Evolutionary conservation across 2,329 filamentous ascomycete genomes (phyloP), one percentile per base, ranked within the genome.

Genomic region (Allantophomopsis cytisporea): DNA sequence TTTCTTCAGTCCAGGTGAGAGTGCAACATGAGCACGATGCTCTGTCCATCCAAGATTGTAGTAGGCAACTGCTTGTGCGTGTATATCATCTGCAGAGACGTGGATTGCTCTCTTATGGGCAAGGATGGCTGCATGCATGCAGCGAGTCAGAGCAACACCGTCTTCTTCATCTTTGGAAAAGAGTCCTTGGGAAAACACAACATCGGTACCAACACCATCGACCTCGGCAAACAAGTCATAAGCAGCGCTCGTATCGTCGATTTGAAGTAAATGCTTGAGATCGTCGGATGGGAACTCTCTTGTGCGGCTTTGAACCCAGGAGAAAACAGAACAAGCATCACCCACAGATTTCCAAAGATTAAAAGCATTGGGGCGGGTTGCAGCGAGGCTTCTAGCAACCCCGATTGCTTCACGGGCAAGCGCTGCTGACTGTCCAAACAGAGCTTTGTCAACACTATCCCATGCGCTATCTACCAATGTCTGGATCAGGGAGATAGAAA

Each of bases 41-140:
- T 98, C 91, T 1, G 85, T 83, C 84, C 88, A 96, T 33, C 91
- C 91, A 14, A 98, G 66, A 52, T 98, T 98, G 60, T 94, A 98
- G 71, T 89, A 91, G 0, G 88, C 85, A n/a, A 96, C 84, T 1
- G 91, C 85, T 59, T 93, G 88, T 3, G 89, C 88, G 56, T 95
- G 84, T 7, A 75, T 57, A 53, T 98, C 88, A 42, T 78, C 66
- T 1, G 76, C 64, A 13, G 80, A 81, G 31, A 78, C 72, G 48
- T 82, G 64, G 12, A 96, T 78, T 7, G 87, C 87, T 46, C 84
- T 75, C 57, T 96, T 98, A 57, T 93, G 84, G 5, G 85, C 83
- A 14, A 96, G 63, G 20, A 96, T 83, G 0, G 82, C 74, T 12
- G 81, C 76, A 44, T 83, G 72, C 1, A 93, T 59, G 44, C 72